These are phyloP conservation scores for Salix viminalis DNA, from an alignment of 345 rosid genomes.

Conservation along the genomic window DNA sequence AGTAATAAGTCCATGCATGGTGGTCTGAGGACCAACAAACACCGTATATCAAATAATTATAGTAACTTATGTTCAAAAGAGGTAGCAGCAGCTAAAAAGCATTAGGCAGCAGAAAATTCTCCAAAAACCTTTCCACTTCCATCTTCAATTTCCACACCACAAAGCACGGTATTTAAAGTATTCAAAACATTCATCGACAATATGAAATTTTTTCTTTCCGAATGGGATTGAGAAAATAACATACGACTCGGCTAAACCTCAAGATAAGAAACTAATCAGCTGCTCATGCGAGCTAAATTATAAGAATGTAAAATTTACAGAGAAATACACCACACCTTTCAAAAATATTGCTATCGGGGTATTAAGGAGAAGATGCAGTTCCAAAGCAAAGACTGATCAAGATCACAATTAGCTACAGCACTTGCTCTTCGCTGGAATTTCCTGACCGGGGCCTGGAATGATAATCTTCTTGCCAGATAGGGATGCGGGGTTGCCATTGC, in stretches of 20 bases:
- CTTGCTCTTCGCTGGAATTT: slow-evolving; percentile 48
- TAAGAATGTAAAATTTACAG: slow-evolving; percentile 27
- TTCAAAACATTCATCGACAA: background rate
- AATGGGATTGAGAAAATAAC: background rate
- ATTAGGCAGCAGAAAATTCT: background rate
- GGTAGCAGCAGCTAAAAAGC: background rate
- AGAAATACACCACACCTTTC: slow-evolving; percentile 22
- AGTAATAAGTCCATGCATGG: no score
- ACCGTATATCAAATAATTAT: no score
- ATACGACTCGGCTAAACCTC: background rate
- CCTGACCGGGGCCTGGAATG: slow-evolving; percentile 71
- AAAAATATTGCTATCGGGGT: slow-evolving; percentile 20
- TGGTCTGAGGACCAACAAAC: no score
- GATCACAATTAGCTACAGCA: slow-evolving; percentile 56
- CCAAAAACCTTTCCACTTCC: background rate
- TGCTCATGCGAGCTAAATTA: slow-evolving; percentile 16
- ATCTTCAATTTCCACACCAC: background rate
- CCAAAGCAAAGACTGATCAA: background rate
- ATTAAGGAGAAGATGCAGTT: slow-evolving; percentile 4
- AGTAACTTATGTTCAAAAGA: background rate
- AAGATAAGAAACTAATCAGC: slow-evolving; percentile 15
- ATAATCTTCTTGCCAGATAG: slow-evolving; percentile 65
- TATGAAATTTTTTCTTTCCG: background rate
- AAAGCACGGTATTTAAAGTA: background rate
- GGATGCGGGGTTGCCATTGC: slow-evolving; percentile 50